phyloP scores from a whole-genome alignment of 805 yeast genomes.

The Tetrapisispora arboricola region DNA sequence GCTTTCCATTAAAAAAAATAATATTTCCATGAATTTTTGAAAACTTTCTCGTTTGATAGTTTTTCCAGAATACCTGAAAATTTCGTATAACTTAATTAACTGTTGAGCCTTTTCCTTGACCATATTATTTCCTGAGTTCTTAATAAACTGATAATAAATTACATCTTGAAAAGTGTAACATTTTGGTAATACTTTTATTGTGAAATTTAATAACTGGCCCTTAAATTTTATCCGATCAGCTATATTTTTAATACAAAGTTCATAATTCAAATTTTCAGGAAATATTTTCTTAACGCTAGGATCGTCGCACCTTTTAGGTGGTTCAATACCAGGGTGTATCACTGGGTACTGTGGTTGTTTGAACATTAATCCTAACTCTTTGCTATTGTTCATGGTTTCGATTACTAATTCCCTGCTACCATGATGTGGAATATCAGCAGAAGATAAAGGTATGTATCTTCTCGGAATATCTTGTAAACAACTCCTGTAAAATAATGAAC shows the following conservation, averaged over 20 bases:
- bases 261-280: conserved; percentile 35
- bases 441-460: conserved; percentile 57
- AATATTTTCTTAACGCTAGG: conserved; percentile 24
- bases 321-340: conserved; percentile 44
- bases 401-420: conserved; percentile 33
- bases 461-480: conserved; percentile 70
- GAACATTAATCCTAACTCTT: conserved; percentile 31
- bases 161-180: conserved; percentile 21
- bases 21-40: conserved; percentile 43
- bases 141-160: conserved; percentile 14
- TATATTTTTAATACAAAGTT: conserved; percentile 49
- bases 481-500: conserved; percentile 49
- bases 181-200: conserved; percentile 20
- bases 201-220: conserved; percentile 31
- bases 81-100: conserved; percentile 52
- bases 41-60: conserved; percentile 51
- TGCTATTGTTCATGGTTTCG: conserved; percentile 34
- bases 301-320: conserved; percentile 31
- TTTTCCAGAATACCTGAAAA: conserved; percentile 53
- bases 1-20: conserved; percentile 26
- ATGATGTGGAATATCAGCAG: conserved; percentile 45
- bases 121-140: conserved; percentile 5
- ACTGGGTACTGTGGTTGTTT: conserved; percentile 34
- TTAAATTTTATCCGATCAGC: conserved; percentile 48
- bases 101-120: conserved; percentile 17